Percentiles rank a stretch among this genome's conserved stretches.
phyloP scores from a whole-genome alignment of 176 grass and related monocot species.

The Metroxylon sagu region DNA sequence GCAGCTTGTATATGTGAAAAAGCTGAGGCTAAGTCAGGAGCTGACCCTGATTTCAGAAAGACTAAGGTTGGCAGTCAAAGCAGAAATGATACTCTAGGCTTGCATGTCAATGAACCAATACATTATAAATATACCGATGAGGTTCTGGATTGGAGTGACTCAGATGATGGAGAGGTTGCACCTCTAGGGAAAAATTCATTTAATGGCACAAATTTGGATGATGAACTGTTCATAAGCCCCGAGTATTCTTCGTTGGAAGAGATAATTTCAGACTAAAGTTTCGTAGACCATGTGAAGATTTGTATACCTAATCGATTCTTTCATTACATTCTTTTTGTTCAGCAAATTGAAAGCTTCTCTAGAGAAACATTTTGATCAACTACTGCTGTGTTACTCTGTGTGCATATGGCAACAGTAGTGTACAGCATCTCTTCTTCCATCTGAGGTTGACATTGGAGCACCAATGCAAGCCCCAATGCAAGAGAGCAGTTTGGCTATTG shows the following conservation, averaged over 20 bases:
- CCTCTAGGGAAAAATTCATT: slow-evolving; percentile 6
- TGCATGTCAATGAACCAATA: slow-evolving; percentile 11
- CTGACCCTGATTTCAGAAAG: neutral
- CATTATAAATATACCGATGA: slow-evolving; percentile 25
- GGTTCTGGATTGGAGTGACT: slow-evolving; percentile 34
- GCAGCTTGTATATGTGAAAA: slow-evolving; percentile 59
- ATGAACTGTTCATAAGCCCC: slow-evolving; percentile 15
- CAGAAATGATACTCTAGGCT: neutral
- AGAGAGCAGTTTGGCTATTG: too few relatives aligned
- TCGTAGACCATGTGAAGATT: neutral
- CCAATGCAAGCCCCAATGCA: too few relatives aligned
- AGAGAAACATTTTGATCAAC: too few relatives aligned
- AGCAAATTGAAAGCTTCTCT: too few relatives aligned
- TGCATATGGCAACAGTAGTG: too few relatives aligned
- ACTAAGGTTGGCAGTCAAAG: neutral
- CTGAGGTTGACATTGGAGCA: too few relatives aligned
- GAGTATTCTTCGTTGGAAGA: slow-evolving; percentile 44
- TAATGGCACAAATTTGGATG: slow-evolving; percentile 20
- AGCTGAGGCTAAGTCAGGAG: slow-evolving; percentile 1
- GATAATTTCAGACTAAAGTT: slow-evolving; percentile 43
- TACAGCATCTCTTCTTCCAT: too few relatives aligned
- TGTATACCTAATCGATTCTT: too few relatives aligned
- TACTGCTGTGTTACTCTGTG: too few relatives aligned
- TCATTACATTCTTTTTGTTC: too few relatives aligned
- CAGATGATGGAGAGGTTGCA: slow-evolving; percentile 40